Evolutionary conservation across 108 stramenopile genomes (phyloP).

Genomic region (Stephanodiscus triporus): DNA sequence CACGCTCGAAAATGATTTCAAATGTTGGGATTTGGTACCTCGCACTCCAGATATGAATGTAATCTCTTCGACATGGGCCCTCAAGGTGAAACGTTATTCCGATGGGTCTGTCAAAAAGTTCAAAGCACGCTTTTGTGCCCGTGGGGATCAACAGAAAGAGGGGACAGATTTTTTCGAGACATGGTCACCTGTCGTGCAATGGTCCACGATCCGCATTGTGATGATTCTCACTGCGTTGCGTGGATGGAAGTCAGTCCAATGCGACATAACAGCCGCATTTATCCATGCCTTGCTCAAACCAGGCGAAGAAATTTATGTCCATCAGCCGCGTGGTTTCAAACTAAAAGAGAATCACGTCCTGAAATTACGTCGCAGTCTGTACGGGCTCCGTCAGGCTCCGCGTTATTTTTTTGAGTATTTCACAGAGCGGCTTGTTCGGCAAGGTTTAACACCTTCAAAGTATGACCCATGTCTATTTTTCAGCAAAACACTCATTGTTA

Average conservation of each 20-base stretch:
- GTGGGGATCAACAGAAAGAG: constrained; percentile 39
- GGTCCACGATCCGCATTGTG: constrained; percentile 44
- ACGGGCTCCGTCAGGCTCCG: constrained; percentile 37
- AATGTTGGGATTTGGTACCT: constrained; percentile 30
- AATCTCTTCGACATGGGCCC: constrained; percentile 51
- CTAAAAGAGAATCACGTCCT: not conserved
- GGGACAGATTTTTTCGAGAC: constrained; percentile 43
- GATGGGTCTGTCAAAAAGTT: constrained; percentile 52
- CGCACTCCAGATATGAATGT: constrained; percentile 23
- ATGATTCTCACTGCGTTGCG: constrained; percentile 17
- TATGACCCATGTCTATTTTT: constrained; percentile 53
- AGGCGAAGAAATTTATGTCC: constrained; percentile 41
- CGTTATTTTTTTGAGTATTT: constrained; percentile 46
- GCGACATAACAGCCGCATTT: constrained; percentile 56
- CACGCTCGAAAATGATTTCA: constrained; percentile 22
- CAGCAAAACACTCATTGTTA: constrained; percentile 3
- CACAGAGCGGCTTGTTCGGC: constrained; percentile 16
- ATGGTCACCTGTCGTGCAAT: constrained; percentile 55
- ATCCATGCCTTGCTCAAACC: constrained; percentile 45
- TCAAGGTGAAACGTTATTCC: constrained; percentile 54
- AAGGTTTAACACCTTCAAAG: constrained; percentile 21
- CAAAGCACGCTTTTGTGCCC: constrained; percentile 55
- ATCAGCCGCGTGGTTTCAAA: constrained; percentile 42
- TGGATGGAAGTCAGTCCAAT: not conserved
- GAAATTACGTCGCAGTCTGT: constrained; percentile 28